A percentile compares a stretch with the other conserved stretches of the same genome.
These are phyloP conservation scores for Talaromyces borbonicus DNA, from an alignment of 495 filamentous ascomycete genomes.

Conservation along the genomic window DNA sequence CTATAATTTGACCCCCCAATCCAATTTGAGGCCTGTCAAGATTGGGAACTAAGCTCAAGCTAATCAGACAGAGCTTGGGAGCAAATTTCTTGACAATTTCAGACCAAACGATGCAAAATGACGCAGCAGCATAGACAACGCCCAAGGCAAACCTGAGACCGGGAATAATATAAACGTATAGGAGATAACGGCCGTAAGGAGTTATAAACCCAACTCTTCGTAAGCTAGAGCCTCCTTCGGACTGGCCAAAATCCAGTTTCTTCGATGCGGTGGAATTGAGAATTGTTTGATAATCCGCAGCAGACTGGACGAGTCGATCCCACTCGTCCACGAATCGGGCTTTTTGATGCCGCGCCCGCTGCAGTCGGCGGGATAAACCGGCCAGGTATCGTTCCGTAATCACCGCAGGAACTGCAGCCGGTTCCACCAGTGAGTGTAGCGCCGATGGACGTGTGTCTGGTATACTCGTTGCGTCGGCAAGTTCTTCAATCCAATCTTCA, in stretches of 20 bases:
- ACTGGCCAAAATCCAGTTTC: slow-evolving; percentile 61
- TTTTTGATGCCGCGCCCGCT: slow-evolving; percentile 71
- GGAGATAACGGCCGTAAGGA: slow-evolving; percentile 72
- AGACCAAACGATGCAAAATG: slow-evolving; percentile 79
- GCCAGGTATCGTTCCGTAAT: slow-evolving; percentile 92
- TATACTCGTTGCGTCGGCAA: slow-evolving; percentile 63
- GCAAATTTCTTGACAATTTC: slow-evolving; percentile 73
- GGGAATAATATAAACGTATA: slow-evolving; percentile 63
- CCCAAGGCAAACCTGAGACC: slow-evolving; percentile 51
- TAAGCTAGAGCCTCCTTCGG: slow-evolving; percentile 44
- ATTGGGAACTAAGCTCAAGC: slow-evolving; percentile 76
- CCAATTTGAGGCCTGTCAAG: slow-evolving; percentile 58
- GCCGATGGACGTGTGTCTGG: slow-evolving; percentile 51
- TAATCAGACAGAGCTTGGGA: slow-evolving; percentile 70
- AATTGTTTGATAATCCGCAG: slow-evolving; percentile 66
- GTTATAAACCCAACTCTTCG: slow-evolving; percentile 55
- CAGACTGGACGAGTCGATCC: slow-evolving; percentile 65
- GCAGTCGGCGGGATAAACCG: slow-evolving; percentile 71
- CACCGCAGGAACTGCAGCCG: slow-evolving; percentile 53
- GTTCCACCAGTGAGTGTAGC: slow-evolving; percentile 23
- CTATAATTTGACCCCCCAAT: slow-evolving; percentile 73
- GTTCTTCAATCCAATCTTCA: slow-evolving; percentile 89
- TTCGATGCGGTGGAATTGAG: slow-evolving; percentile 75
- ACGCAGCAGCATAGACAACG: slow-evolving; percentile 58
- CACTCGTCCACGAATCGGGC: slow-evolving; percentile 76